These are phyloP conservation scores for Leccinum subtestaceum DNA, from an alignment of 768 basidiomycete genomes.

Conservation along the genomic window DNA sequence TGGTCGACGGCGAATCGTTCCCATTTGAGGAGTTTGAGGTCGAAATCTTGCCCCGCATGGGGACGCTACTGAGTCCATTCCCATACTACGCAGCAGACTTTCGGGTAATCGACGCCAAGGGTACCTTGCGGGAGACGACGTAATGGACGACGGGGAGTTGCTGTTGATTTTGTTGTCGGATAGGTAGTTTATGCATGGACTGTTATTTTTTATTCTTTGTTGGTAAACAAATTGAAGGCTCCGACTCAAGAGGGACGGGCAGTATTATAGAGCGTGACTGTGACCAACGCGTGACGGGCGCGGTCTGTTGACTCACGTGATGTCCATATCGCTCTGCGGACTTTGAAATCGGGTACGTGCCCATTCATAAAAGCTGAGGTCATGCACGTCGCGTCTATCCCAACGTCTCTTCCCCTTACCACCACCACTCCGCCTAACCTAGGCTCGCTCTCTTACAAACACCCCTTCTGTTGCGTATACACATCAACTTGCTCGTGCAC, in stretches of 20 bases:
- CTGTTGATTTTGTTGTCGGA: background rate
- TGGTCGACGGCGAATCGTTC: slow-evolving; percentile 77
- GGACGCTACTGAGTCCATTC: slow-evolving; percentile 60
- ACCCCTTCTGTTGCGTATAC: slow-evolving; percentile 25
- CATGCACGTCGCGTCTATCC: slow-evolving; percentile 27
- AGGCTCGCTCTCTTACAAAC: slow-evolving; percentile 18
- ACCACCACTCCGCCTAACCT: slow-evolving; percentile 26
- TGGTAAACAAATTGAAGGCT: no score
- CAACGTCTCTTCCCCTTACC: slow-evolving; percentile 29
- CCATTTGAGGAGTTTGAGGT: slow-evolving; percentile 76
- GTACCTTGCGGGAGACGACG: slow-evolving; percentile 16
- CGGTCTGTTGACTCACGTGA: slow-evolving; percentile 38
- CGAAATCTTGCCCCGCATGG: slow-evolving; percentile 68
- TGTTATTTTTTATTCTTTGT: background rate
- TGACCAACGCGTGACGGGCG: slow-evolving; percentile 34
- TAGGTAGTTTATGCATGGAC: background rate
- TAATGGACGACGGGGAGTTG: background rate
- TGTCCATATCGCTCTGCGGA: slow-evolving; percentile 24
- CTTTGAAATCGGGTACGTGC: slow-evolving; percentile 31
- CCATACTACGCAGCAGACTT: slow-evolving; percentile 56
- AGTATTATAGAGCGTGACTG: slow-evolving; percentile 19
- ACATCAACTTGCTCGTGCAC: background rate
- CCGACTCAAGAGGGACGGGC: no score
- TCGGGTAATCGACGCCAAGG: slow-evolving; percentile 25
- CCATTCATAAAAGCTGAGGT: slow-evolving; percentile 35